Base-by-base conservation (phyloP, 2,329 filamentous ascomycete species). In the Scopulariopsis brevicaulis region DNA sequence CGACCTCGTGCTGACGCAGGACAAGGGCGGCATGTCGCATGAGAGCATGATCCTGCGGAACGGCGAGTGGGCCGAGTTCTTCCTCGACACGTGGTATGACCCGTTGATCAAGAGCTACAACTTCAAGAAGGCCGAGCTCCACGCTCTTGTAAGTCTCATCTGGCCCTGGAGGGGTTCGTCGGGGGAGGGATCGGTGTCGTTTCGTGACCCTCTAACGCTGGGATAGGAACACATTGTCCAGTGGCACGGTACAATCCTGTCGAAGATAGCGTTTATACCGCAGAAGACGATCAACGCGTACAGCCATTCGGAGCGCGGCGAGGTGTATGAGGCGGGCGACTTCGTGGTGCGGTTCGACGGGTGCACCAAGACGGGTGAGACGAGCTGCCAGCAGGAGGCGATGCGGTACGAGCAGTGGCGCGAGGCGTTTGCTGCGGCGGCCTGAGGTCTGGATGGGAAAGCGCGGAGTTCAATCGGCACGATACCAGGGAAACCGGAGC, bases 211-310 rank as follows among this genome's bases (percentile, higher is more conserved):
- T 57, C 46, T 50, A 54, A 54, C 22, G 8, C 24, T 22, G n/a
- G 1, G 15, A 46, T 61, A 92, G 88, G 89, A 93, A 72, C 89
- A 94, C 68, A 87, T 93, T 63, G 84, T 90, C 37, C 93, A 96
- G 77, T 99, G 94, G 95, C 94, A 99, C 69, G 91, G 93, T 32
- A 99, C 94, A 0, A 87, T 99, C 52, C 81, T 99, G 12, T 90
- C 93, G 43, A 94, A 91, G 68, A 75, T 97, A 61, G 92, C 89
- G 1, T 78, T 99, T 24, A 79, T 99, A n/a, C 91, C 93, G 2
- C 94, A 99, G 71, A 82, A 86, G 56, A 77, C 80, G 37, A 75
- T 99, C 69, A 96, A 96, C 67, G 82, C 89, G 0, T 97, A 96
- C 71, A 85, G 79, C 61, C 72, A 73, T 56, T 68, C 69, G 50